Percentiles rank a stretch among this genome's conserved stretches.
These are phyloP conservation scores for Oxytropis ochrocephala DNA, from an alignment of 306 rosid species.

Conservation along the genomic window DNA sequence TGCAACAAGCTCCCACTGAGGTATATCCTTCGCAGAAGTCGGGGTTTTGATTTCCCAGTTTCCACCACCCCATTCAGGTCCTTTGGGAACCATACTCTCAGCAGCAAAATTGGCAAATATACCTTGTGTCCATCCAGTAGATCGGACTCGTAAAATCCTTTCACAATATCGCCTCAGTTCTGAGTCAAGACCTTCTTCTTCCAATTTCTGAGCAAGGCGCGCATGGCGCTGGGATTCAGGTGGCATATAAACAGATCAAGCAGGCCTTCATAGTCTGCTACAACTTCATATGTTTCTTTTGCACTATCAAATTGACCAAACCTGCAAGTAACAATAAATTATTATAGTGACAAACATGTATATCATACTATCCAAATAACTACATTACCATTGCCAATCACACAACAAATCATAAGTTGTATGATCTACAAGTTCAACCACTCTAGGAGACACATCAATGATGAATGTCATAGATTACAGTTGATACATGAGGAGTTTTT, in stretches of 20 bases:
- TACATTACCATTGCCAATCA: not conserved
- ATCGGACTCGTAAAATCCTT: slow-evolving; percentile 83
- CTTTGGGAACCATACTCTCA: slow-evolving; percentile 97
- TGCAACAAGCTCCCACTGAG: slow-evolving; percentile 95
- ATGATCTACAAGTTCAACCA: slow-evolving; percentile 1
- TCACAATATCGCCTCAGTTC: slow-evolving; percentile 95
- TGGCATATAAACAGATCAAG: slow-evolving; percentile 93
- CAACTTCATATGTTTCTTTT: slow-evolving; percentile 92
- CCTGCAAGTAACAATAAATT: slow-evolving; percentile 46
- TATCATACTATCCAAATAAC: not conserved
- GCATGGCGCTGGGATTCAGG: slow-evolving; percentile 95
- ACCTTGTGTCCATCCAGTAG: slow-evolving; percentile 97
- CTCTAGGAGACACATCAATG: not conserved
- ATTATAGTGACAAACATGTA: not conserved
- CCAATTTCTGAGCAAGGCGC: slow-evolving; percentile 97
- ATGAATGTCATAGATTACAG: not conserved
- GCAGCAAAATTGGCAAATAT: slow-evolving; percentile 96
- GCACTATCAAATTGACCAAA: slow-evolving; percentile 97
- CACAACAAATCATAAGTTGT: not conserved
- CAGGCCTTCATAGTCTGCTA: slow-evolving; percentile 84
- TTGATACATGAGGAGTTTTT: not conserved
- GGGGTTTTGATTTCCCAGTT: slow-evolving; percentile 98
- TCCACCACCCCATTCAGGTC: slow-evolving; percentile 99
- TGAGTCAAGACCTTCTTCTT: slow-evolving; percentile 85
- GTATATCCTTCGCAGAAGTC: slow-evolving; percentile 66